These are phyloP conservation scores for Globisporangium apiculatum DNA, from an alignment of 352 stramenopile genomes.

Conservation along the genomic window DNA sequence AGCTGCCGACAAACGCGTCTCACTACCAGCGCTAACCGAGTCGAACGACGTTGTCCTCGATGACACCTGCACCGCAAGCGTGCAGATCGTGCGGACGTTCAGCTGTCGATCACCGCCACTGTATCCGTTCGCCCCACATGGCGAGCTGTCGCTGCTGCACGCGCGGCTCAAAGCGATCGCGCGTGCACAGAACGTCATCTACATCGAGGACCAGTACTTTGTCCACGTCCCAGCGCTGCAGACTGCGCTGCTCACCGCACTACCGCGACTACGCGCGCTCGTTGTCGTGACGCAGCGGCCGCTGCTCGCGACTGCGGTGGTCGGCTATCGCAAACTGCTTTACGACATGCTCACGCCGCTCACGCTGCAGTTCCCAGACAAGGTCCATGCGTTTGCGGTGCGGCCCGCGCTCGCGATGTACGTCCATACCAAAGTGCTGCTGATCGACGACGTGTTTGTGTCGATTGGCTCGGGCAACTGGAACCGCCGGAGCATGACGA, in stretches of 20 bases:
- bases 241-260: slow-evolving; percentile 30
- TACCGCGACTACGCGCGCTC: slow-evolving; percentile 35
- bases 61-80: slow-evolving; percentile 1
- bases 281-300: slow-evolving; percentile 44
- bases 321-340: slow-evolving; percentile 27
- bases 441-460: slow-evolving; percentile 81
- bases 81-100: slow-evolving; percentile 56
- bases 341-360: slow-evolving; percentile 63
- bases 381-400: slow-evolving; percentile 51
- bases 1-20: not conserved
- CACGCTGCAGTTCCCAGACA: slow-evolving; percentile 47
- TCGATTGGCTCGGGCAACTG: slow-evolving; percentile 89
- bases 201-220: slow-evolving; percentile 72
- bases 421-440: slow-evolving; percentile 72
- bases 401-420: slow-evolving; percentile 46
- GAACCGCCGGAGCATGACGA: slow-evolving; percentile 85
- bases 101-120: slow-evolving; percentile 9
- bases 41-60: not conserved
- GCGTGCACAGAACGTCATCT: slow-evolving; percentile 58
- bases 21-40: not conserved
- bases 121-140: slow-evolving; percentile 16
- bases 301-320: slow-evolving; percentile 19
- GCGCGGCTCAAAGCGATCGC: slow-evolving; percentile 48
- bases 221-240: slow-evolving; percentile 49
- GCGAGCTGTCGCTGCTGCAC: slow-evolving; percentile 48